phyloP scores from a whole-genome alignment of 1,284 basidiomycete genomes.

The Cutaneotrichosporon arboriforme region DNA sequence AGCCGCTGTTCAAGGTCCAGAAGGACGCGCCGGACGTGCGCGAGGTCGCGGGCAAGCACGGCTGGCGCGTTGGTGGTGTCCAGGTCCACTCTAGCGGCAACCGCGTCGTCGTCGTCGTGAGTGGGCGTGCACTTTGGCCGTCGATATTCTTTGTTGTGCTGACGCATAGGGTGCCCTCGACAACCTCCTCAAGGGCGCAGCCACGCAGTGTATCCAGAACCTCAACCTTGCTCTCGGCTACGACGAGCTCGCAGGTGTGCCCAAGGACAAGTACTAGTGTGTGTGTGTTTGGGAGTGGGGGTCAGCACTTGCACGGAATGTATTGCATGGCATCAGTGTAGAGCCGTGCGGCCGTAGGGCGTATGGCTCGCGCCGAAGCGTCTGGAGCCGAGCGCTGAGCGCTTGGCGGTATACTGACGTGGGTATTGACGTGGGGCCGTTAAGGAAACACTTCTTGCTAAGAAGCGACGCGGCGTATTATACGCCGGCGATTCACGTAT shows the following conservation, averaged over 20 bases:
- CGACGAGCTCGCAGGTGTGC: conserved; percentile 83
- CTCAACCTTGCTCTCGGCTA: conserved; percentile 90
- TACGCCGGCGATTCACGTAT: too few relatives aligned
- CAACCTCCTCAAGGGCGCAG: conserved; percentile 94
- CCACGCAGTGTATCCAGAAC: conserved; percentile 97
- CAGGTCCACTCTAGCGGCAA: conserved; percentile 86
- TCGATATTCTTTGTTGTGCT: too few relatives aligned
- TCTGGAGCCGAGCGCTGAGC: too few relatives aligned
- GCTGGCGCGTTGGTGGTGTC: conserved; percentile 85
- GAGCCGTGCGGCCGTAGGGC: too few relatives aligned
- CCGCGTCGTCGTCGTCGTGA: conserved; percentile 74
- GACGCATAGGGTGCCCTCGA: conserved; percentile 72
- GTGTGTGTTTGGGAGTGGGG: neutral
- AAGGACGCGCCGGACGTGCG: conserved; percentile 69
- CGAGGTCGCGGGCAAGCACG: conserved; percentile 76
- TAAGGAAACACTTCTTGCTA: too few relatives aligned
- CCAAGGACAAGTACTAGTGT: conserved; percentile 41
- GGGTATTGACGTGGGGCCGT: too few relatives aligned
- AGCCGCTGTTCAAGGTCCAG: conserved; percentile 65
- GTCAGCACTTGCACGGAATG: neutral
- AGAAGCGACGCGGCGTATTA: too few relatives aligned
- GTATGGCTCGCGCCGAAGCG: too few relatives aligned
- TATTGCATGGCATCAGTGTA: conserved; percentile 1
- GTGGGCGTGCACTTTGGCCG: too few relatives aligned
- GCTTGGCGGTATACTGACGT: too few relatives aligned